Percentiles rank a stretch among this genome's conserved stretches.
These are phyloP conservation scores for Eucalyptus rudis DNA, from an alignment of 345 rosid genomes.

Conservation along the genomic window DNA sequence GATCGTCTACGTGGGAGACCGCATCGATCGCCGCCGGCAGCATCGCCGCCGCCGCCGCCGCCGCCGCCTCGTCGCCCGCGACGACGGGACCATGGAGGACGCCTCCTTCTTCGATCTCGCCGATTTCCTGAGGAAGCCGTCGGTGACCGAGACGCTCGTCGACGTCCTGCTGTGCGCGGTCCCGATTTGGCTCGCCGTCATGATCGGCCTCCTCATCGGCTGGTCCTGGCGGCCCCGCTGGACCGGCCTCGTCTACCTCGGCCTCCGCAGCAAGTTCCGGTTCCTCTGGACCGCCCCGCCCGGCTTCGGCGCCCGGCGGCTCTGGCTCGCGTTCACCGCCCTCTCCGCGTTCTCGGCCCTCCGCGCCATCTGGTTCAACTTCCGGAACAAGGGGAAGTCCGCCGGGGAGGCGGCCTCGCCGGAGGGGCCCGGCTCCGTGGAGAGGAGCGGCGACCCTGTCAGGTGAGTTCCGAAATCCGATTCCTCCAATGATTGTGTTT, in stretches of 20 bases:
- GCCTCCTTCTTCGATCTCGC: constrained; percentile 37
- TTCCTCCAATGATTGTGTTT: background rate
- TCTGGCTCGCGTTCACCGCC: constrained; percentile 92
- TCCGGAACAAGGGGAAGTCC: constrained; percentile 16
- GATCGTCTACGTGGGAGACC: background rate
- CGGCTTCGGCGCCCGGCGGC: constrained; percentile 87
- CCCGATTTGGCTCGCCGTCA: constrained; percentile 93
- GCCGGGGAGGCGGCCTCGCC: background rate
- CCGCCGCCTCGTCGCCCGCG: background rate
- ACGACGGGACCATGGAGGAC: constrained; percentile 40
- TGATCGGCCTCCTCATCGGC: constrained; percentile 93
- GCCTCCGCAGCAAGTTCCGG: constrained; percentile 67
- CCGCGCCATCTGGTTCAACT: constrained; percentile 58
- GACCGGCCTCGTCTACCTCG: constrained; percentile 76
- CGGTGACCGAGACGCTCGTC: constrained; percentile 78
- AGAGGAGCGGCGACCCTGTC: constrained; percentile 7
- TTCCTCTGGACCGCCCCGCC: constrained; percentile 85
- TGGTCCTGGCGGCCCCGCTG: constrained; percentile 99
- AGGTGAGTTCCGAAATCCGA: constrained; percentile 4
- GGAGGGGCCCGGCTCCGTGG: constrained; percentile 1
- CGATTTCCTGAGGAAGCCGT: constrained; percentile 48
- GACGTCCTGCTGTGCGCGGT: constrained; percentile 86
- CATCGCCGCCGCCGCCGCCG: background rate
- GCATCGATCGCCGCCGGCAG: background rate
- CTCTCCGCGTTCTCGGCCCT: constrained; percentile 74